phyloP scores from a whole-genome alignment of 176 grass and related monocot species.

The Carex pumila region DNA sequence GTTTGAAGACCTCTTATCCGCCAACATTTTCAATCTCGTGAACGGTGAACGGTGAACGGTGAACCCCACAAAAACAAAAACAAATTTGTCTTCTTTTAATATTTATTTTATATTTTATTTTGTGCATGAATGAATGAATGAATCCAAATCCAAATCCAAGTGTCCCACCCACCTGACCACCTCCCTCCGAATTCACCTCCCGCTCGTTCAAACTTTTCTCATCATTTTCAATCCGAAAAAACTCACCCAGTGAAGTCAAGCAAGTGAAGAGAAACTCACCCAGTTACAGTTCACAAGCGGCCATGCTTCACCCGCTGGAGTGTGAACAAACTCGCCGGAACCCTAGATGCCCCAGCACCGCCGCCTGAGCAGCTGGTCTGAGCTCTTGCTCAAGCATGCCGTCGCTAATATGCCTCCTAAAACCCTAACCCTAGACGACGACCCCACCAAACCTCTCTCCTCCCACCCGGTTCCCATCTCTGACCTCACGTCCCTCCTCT shows the following conservation, averaged over 20 bases:
- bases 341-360: slow-evolving; percentile 14
- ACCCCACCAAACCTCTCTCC: slow-evolving; percentile 6
- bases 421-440: slow-evolving; percentile 14
- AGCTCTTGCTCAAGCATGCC: slow-evolving; percentile 12
- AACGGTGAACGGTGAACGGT: background rate
- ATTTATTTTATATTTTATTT: background rate
- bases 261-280: background rate
- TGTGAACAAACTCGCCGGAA: background rate
- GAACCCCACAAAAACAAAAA: background rate
- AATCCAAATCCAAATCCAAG: too few species aligned
- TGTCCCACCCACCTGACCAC: too few species aligned
- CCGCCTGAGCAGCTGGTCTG: slow-evolving; percentile 8
- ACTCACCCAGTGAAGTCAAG: background rate
- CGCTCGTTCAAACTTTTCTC: background rate
- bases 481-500: background rate
- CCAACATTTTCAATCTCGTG: background rate
- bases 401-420: background rate
- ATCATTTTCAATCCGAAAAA: slow-evolving; percentile 3
- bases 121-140: too few species aligned
- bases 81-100: background rate
- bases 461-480: background rate
- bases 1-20: background rate
- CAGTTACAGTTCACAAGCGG: background rate
- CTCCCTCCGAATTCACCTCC: background rate
- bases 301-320: background rate